Evolutionary conservation across 495 filamentous ascomycete species (phyloP).

Genomic region (Penicillium cosmopolitanum): DNA sequence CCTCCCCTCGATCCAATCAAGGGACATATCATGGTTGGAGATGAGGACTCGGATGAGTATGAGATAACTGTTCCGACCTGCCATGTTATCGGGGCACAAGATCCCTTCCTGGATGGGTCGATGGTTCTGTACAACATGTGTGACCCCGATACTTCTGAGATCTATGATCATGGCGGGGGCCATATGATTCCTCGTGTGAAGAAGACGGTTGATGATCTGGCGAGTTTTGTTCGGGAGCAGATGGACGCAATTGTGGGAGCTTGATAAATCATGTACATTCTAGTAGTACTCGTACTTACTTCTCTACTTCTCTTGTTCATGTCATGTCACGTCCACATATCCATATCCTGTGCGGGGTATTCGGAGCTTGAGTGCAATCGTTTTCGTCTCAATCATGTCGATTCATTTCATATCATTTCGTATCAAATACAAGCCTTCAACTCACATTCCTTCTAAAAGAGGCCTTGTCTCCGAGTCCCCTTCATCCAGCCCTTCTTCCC

Average conservation of each 20-base stretch:
- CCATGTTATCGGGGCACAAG: slow-evolving; percentile 60
- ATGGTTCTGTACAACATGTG: slow-evolving; percentile 62
- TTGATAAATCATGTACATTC: neutral
- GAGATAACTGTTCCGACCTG: slow-evolving; percentile 56
- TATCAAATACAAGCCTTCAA: too few relatives aligned
- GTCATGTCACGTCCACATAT: too few relatives aligned
- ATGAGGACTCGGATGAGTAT: slow-evolving; percentile 45
- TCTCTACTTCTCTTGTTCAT: neutral
- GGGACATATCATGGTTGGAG: slow-evolving; percentile 43
- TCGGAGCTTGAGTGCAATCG: too few relatives aligned
- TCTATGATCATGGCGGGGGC: slow-evolving; percentile 61
- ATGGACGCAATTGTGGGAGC: slow-evolving; percentile 17
- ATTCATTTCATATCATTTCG: too few relatives aligned
- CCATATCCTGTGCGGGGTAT: too few relatives aligned
- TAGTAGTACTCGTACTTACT: neutral
- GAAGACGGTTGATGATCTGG: slow-evolving; percentile 47
- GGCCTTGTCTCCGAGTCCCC: slow-evolving; percentile 31
- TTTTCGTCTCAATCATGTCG: too few relatives aligned
- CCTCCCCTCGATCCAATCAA: slow-evolving; percentile 54
- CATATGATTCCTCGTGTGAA: slow-evolving; percentile 57
- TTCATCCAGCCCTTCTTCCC: slow-evolving; percentile 24
- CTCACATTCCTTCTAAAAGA: slow-evolving; percentile 22
- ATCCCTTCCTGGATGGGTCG: slow-evolving; percentile 55
- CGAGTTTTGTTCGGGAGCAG: slow-evolving; percentile 12
- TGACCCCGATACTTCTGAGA: slow-evolving; percentile 41